Evolutionary conservation across 768 basidiomycete species (phyloP), one percentile per base, ranked within the genome.

Genomic region (Termitomyces sp.): DNA sequence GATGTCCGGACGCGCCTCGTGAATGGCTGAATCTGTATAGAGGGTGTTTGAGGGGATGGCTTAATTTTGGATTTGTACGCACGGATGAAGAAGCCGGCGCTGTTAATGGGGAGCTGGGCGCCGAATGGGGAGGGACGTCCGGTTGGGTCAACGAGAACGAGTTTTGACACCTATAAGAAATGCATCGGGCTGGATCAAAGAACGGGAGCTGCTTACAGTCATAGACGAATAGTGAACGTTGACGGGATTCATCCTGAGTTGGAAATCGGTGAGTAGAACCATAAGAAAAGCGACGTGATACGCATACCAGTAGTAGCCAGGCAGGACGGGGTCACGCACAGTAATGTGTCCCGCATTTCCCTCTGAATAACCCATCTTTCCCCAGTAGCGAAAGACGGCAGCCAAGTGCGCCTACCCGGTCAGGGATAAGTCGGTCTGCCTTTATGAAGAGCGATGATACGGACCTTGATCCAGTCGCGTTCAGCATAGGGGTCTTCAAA

Each of bases 261-360:
- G 33, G 10, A 20, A 38, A 32, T 6, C 24, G 9, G 16, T 12
- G 8, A 6, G 8, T 30, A 40, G 33, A 2, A 26, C 7, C 24
- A 22, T 42, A 10, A 8, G 2, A 6, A 6, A 36, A 32, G 40
- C 6, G 4, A 33, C 33, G 3, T 12, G 12, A 35, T 4, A 30
- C 6, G 33, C n/a, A 24, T 26, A 67, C 68, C 68, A 69, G 53
- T 68, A 69, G 42, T 69, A 63, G 14, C 64, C 68, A 44, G 66
- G 63, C 32, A 67, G 45, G 26, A 69, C 67, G 2, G 69, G 64
- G 40, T 67, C 75, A 33, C 79, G 73, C 36, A 80, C 75, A 28
- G 80, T 80, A 59, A 82, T 81, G 61, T 81, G 79, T 0, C 80
- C 80, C 16, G 79, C 77, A 32, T 77, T 69, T 33, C 79, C 80